Conservation (phyloP, 768 basidiomycete species). For the Rhodotorula toruloides region DNA sequence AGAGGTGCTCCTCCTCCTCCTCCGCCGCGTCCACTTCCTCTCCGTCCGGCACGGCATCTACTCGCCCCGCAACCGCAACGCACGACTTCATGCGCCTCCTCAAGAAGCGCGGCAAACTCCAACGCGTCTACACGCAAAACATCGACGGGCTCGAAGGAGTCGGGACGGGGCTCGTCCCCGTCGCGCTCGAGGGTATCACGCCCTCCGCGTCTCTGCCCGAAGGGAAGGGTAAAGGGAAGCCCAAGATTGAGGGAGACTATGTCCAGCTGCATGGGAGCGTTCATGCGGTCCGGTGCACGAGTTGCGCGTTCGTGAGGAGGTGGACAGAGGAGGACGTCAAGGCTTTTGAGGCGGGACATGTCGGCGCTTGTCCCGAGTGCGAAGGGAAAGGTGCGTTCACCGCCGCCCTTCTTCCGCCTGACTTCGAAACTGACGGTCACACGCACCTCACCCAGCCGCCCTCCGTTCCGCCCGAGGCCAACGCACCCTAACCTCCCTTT, state of each 20-base stretch:
- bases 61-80: constrained; percentile 68
- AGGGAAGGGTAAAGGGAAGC: constrained; percentile 46
- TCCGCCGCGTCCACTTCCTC: background rate
- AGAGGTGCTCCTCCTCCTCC: background rate
- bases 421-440: background rate
- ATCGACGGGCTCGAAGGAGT: constrained; percentile 89
- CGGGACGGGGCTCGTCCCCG: constrained; percentile 56
- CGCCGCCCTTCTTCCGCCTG: constrained; percentile 17
- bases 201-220: constrained; percentile 6
- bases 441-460: constrained; percentile 53
- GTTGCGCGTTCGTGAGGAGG: constrained; percentile 73
- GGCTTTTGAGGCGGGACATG: constrained; percentile 62
- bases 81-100: constrained; percentile 82
- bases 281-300: constrained; percentile 77
- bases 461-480: constrained; percentile 69
- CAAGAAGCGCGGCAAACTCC: constrained; percentile 72
- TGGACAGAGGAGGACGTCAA: constrained; percentile 61
- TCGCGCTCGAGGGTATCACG: constrained; percentile 22
- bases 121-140: constrained; percentile 94
- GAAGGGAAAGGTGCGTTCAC: constrained; percentile 63
- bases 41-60: background rate
- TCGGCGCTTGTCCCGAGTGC: constrained; percentile 86
- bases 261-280: constrained; percentile 94
- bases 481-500: constrained; percentile 58
- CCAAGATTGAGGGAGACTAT: constrained; percentile 67